Evolutionary conservation across 331 rosid genomes (phyloP).

Genomic region (Phaseolus coccineus): DNA sequence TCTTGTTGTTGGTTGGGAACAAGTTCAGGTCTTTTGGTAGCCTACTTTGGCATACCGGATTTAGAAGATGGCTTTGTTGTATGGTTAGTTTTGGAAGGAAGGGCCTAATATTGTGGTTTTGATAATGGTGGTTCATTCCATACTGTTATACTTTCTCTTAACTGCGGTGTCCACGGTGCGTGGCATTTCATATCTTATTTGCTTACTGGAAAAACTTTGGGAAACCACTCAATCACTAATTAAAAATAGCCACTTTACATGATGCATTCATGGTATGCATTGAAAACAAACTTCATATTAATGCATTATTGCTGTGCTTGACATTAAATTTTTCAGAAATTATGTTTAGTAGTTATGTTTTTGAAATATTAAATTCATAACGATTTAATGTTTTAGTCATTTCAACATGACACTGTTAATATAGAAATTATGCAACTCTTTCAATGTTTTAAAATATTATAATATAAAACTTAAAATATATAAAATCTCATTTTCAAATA

Average conservation of each 20-base stretch:
- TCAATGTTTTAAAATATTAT: too few species aligned
- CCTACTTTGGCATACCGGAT: neutral
- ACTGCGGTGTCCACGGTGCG: neutral
- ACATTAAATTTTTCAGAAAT: too few species aligned
- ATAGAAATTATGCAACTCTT: too few species aligned
- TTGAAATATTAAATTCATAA: too few species aligned
- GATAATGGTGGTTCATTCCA: constrained; percentile 25
- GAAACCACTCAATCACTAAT: neutral
- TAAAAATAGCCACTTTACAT: too few species aligned
- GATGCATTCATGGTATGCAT: too few species aligned
- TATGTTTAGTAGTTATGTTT: too few species aligned
- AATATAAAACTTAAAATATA: too few species aligned
- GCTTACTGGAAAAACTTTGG: neutral
- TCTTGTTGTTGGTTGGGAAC: neutral
- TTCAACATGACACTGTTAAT: too few species aligned
- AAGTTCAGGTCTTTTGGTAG: neutral
- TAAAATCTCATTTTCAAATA: too few species aligned
- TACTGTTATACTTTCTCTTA: neutral
- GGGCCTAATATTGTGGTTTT: constrained; percentile 30
- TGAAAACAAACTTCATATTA: neutral
- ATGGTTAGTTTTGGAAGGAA: constrained; percentile 22
- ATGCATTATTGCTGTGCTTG: neutral
- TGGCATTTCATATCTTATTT: neutral
- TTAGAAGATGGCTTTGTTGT: neutral
- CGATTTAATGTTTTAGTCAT: too few species aligned